Evolutionary conservation across 1,284 basidiomycete genomes (phyloP).

Genomic region (Blastosporella zonata): DNA sequence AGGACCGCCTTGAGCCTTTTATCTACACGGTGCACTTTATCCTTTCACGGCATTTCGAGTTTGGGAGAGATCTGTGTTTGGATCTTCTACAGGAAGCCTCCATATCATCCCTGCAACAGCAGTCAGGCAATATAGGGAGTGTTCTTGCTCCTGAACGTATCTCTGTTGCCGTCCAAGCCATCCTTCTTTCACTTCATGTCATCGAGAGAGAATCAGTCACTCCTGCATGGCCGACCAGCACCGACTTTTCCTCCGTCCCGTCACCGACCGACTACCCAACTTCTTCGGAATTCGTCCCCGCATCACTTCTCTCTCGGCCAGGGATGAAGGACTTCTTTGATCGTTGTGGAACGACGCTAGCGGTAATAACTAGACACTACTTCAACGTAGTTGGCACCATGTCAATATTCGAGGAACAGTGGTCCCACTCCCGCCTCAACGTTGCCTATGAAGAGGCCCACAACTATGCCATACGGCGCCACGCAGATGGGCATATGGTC

Average conservation of each 20-base stretch:
- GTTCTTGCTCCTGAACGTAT: slow-evolving; percentile 71
- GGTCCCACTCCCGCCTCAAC: slow-evolving; percentile 58
- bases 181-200: slow-evolving; percentile 69
- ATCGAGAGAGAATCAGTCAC: slow-evolving; percentile 70
- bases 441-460: slow-evolving; percentile 69
- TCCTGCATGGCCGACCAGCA: slow-evolving; percentile 74
- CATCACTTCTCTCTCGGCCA: slow-evolving; percentile 53
- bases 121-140: slow-evolving; percentile 39
- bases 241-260: slow-evolving; percentile 66
- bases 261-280: slow-evolving; percentile 67
- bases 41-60: slow-evolving; percentile 84
- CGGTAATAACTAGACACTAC: slow-evolving; percentile 62
- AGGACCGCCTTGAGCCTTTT: slow-evolving; percentile 77
- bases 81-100: slow-evolving; percentile 73
- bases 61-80: slow-evolving; percentile 79
- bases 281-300: slow-evolving; percentile 61
- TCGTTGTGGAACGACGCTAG: slow-evolving; percentile 60
- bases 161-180: slow-evolving; percentile 75
- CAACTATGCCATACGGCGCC: slow-evolving; percentile 61
- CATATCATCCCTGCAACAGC: slow-evolving; percentile 37
- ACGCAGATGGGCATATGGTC: slow-evolving; percentile 62
- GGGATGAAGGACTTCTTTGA: slow-evolving; percentile 80
- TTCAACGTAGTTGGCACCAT: slow-evolving; percentile 72
- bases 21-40: slow-evolving; percentile 82
- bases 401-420: slow-evolving; percentile 84